Evolutionary conservation across 176 grass and related monocot species (phyloP), one percentile per base, ranked within the genome.

Genomic region (Musa schizocarpa): DNA sequence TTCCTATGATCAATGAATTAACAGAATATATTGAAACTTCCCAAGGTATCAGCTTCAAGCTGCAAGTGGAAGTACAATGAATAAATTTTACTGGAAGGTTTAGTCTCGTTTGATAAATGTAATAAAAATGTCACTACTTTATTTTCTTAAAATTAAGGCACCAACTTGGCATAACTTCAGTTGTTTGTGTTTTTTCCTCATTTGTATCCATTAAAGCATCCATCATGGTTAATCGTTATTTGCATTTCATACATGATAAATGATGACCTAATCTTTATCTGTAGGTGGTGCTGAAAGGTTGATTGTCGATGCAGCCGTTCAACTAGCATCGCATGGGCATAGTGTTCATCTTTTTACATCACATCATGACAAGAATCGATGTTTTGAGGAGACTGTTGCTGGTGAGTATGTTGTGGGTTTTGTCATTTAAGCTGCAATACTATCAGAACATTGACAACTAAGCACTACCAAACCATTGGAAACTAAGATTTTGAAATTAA

Each of bases 221-320:
- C 0, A 11, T 12, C 68, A 71, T 13, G 10, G 16, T 11, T 4
- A 11, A 75, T 58, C 22, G n/a, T 43, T 75, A 59, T 17, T 11
- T 17, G 58, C 10, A 58, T 29, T 56, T 27, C 13, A 13, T 58
- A 3, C 13, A 21, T 66, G 64, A 66, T 3, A 34, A 29, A 43
- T 12, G 16, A 12, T 73, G 16, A 11, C 12, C 19, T 48, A 58
- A 58, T 58, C 13, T 19, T 25, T 75, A 27, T 50, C 17, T 50
- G 55, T 79, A 99, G 95, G 95, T 63, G 90, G 95, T 43, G 95
- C 95, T 57, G 95, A 99, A 79, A 89, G 95, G 74, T 83, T 99
- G 82, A 92, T 94, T 81, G 88, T 94, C 24, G 95, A 99, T 55
- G 90, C 85, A 13, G 88, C 95, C 26, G 92, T 90, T 68, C 82